Evolutionary conservation across 2,329 filamentous ascomycete species (phyloP), one percentile per base, ranked within the genome.

Genomic region (Venturia aucupariae): DNA sequence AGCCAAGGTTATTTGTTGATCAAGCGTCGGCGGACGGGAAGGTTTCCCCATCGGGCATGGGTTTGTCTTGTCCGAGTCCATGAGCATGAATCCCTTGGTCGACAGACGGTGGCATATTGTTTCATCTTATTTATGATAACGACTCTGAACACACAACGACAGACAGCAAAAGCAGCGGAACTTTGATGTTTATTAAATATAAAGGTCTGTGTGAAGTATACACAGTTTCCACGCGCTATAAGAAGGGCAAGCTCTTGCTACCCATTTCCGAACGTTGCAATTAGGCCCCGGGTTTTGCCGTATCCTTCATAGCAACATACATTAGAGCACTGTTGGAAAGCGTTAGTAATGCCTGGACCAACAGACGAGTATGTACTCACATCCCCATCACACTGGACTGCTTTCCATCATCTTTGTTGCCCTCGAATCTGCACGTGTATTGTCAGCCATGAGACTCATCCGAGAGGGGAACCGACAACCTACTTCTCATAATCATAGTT

Each of bases 401-500:
- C 63, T 62, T 63, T n/a, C 48, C 48, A n/a, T 38, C 42, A 62
- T 59, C 59, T 15, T 42, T 35, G 19, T 65, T 51, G 35, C 44
- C 57, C 15, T 35, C 24, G 42, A 46, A 46, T 5, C 42, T 46
- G n/a, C 17, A 22, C 2, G 19, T 22, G 1, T 3, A 6, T 22
- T 6, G 42, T 46, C 42, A 46, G 42, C n/a, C 17, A 4, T 10
- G 7, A 41, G 1, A n/a, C 42, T 22, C 42, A 6, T 6, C n/a
- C 3, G 15, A 46, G 17, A 22, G 19, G 19, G n/a, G n/a, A 22
- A 22, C 10, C 10, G 42, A 1, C 2, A 4, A 46, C n/a, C 42
- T 24, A 22, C 57, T 63, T 46, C 11, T 63, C 60, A 54, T 65
- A 65, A 32, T 65, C 63, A 22, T 65, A 65, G 24, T 51, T 38